Conservation (phyloP, 495 filamentous ascomycete genomes). For the Xylaria castorea region DNA sequence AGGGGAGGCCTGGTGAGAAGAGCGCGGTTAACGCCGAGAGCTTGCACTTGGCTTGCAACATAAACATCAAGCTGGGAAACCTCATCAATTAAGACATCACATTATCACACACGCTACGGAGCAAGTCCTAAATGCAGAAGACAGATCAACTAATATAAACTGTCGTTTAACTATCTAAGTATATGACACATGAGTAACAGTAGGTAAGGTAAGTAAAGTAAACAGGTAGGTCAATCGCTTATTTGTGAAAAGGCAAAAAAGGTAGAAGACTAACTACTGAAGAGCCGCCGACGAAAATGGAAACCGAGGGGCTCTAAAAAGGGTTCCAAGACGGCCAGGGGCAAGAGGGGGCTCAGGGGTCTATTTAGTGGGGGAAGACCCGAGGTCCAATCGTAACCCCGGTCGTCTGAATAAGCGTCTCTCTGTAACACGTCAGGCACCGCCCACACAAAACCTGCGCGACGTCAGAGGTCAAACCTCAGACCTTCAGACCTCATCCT, state of each 20-base stretch:
- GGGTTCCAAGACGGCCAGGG: constrained; percentile 13
- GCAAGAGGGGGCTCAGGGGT: constrained; percentile 12
- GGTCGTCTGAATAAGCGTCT: constrained; percentile 35
- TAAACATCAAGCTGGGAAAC: neutral
- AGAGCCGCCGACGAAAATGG: constrained; percentile 9
- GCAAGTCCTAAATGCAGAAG: neutral
- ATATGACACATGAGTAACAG: neutral
- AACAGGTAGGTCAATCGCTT: neutral
- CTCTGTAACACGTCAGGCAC: constrained; percentile 41
- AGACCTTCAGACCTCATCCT: constrained; percentile 29
- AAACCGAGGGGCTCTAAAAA: constrained; percentile 16
- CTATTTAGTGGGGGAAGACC: neutral
- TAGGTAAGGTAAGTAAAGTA: neutral
- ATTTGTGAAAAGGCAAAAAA: neutral
- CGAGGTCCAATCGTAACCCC: constrained; percentile 34
- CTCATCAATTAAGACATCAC: neutral
- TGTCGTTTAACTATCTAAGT: neutral
- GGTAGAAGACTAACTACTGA: neutral
- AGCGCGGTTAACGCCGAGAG: neutral
- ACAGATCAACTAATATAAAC: neutral
- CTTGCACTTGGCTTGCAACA: neutral
- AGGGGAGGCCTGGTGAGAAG: neutral
- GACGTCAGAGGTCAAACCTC: constrained; percentile 41
- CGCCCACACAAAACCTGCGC: constrained; percentile 40
- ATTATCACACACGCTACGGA: neutral